Evolutionary conservation across 148 eudicot species (phyloP).

Genomic region (Polygonum maritimum): DNA sequence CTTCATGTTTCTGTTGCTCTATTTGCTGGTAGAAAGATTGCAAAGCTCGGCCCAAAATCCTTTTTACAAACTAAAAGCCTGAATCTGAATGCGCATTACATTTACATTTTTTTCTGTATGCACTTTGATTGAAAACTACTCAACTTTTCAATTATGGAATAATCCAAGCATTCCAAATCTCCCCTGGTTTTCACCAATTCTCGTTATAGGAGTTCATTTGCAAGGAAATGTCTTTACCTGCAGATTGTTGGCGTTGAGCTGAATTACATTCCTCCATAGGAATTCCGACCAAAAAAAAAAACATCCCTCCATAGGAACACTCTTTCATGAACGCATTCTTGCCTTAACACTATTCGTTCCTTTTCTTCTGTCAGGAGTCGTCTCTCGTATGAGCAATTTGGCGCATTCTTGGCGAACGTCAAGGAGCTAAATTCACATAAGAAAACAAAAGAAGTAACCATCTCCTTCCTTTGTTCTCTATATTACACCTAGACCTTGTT

Average conservation of each 20-base stretch:
- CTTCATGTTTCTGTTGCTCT: background rate
- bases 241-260: background rate
- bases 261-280: background rate
- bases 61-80: background rate
- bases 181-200: background rate
- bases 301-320: background rate
- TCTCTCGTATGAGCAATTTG: conserved; percentile 88
- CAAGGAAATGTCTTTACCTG: background rate
- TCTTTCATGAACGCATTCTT: background rate
- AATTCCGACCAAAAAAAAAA: too few species aligned
- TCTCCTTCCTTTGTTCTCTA: background rate
- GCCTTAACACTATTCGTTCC: background rate
- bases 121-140: too few species aligned
- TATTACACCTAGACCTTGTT: background rate
- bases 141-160: too few species aligned
- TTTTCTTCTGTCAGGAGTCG: conserved; percentile 50
- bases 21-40: background rate
- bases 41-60: background rate
- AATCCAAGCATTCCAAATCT: too few species aligned
- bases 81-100: background rate
- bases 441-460: conserved; percentile 76
- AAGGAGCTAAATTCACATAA: conserved; percentile 90
- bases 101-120: background rate
- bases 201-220: background rate
- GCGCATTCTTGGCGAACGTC: conserved; percentile 85